Evolutionary conservation across 2,329 filamentous ascomycete genomes (phyloP).

Genomic region (Huntiella bhutanensis): DNA sequence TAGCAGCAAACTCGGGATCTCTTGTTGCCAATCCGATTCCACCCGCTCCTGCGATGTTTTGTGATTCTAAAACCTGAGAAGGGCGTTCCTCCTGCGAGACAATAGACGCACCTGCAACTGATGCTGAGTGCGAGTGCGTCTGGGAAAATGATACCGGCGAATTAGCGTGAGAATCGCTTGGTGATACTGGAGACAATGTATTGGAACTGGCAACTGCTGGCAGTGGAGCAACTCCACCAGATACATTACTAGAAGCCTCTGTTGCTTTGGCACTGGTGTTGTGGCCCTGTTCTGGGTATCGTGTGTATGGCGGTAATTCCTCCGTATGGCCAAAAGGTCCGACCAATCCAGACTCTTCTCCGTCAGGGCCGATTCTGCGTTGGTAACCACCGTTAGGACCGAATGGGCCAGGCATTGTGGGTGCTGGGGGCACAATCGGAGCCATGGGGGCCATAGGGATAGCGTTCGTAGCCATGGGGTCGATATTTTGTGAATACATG

Average conservation of each 20-base stretch:
- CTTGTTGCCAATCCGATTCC: conserved; percentile 41
- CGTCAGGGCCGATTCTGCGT: conserved; percentile 54
- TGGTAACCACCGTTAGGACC: conserved; percentile 59
- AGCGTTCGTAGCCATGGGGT: conserved; percentile 47
- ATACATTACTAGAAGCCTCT: neutral
- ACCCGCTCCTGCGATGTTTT: conserved; percentile 34
- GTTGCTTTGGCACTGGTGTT: conserved; percentile 17
- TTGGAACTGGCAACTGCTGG: neutral
- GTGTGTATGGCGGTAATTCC: conserved; percentile 76
- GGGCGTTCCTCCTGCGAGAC: neutral
- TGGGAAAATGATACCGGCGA: neutral
- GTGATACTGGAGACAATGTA: conserved; percentile 1
- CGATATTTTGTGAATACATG: conserved; percentile 64
- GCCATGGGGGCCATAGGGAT: conserved; percentile 30
- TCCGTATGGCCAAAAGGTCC: conserved; percentile 79
- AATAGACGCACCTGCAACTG: conserved; percentile 4
- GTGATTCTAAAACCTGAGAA: neutral
- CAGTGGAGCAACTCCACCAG: conserved; percentile 5
- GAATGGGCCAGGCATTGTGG: conserved; percentile 42
- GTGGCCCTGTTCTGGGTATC: conserved; percentile 61
- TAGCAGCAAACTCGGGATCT: conserved; percentile 43
- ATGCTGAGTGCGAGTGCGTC: conserved; percentile 4
- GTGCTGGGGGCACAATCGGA: conserved; percentile 28
- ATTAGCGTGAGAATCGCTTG: neutral
- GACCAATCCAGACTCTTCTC: conserved; percentile 79